Evolutionary conservation across 2,329 filamentous ascomycete genomes (phyloP), one percentile per base, ranked within the genome.

Genomic region (Pseudocercospora musae): DNA sequence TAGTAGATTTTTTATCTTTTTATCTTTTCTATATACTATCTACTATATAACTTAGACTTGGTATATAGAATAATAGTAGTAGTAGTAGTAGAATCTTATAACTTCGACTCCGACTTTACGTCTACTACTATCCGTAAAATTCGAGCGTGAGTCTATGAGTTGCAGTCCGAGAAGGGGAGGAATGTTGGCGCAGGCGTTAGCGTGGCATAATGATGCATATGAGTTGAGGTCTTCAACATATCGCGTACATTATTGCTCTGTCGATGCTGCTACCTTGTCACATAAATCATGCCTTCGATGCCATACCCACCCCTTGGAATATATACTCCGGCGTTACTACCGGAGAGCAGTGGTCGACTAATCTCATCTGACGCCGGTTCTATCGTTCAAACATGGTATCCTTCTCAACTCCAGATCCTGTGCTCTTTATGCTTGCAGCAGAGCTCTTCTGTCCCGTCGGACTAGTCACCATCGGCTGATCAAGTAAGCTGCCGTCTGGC

Each of bases 321-420:
- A 29, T 8, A 52, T n/a, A n/a, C 37, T 40, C 37, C 37, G 5
- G 15, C 5, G 1, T 40, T 7, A 4, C 37, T 15, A 15, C 37
- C 15, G 2, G 37, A 40, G 37, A 40, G 37, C 37, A 18, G 37
- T n/a, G n/a, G n/a, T n/a, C n/a, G n/a, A n/a, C 23, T 11, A 13
- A 8, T 3, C 21, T n/a, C 10, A 1, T 4, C 7, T 20, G 15
- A 52, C 48, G 21, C 25, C n/a, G 55, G 46, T 20, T 58, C 61
- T 69, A 75, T 64, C 73, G 71, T 68, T 76, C 74, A 70, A 76
- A 76, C 71, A 76, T 73, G 6, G 69, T 76, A 66, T 70, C 73
- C 71, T 74, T 75, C 62, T 72, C 69, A 50, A 70, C 62, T 44
- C 68, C 67, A 20, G 59, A 63, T 29, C 62, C 66, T 64, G 31